Evolutionary conservation across 495 filamentous ascomycete genomes (phyloP), one percentile per base, ranked within the genome.

Genomic region (Aspergillus sclerotioniger): DNA sequence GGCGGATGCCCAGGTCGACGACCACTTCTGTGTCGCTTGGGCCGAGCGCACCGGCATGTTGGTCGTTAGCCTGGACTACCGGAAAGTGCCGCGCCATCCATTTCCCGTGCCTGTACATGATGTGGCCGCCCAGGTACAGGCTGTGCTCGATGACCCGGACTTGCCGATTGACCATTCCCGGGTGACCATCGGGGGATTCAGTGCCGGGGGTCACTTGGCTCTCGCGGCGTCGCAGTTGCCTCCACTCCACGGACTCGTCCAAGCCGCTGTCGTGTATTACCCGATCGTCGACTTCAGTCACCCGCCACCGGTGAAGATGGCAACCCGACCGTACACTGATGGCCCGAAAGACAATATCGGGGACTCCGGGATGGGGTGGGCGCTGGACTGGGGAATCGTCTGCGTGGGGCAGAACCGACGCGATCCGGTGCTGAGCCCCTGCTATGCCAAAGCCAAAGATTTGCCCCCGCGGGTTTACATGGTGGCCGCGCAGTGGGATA

Each of bases 131-230:
- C 39, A 70, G 21, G 58, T 58, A 4, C 54, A 57, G 1, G 79
- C 71, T 10, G 82, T 73, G 44, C 74, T 79, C 61, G 58, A 80
- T 71, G 68, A 57, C 59, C 47, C 55, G 19, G 39, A 46, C n/a
- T 56, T 67, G 20, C 50, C 73, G 58, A 58, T 71, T 59, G 68
- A 76, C 70, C 65, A 65, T 5, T 46, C 62, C 0, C 63, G 67
- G 9, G 61, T 74, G 6, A 61, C 58, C 0, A 69, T 77, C 33
- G 74, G 72, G 15, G 74, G 74, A 9, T 74, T 70, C 59, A 71
- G 68, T 54, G 72, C 74, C 28, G 74, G 74, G 9, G 74, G 55
- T 4, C 71, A 71, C 46, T 63, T 77, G 1, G 59, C 66, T 2
- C 60, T 75, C 0, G 66, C 66, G n/a, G 71, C 57, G 3, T 57